These are phyloP conservation scores for Termitomyces sp. DNA, from an alignment of 768 basidiomycete species.

Conservation along the genomic window DNA sequence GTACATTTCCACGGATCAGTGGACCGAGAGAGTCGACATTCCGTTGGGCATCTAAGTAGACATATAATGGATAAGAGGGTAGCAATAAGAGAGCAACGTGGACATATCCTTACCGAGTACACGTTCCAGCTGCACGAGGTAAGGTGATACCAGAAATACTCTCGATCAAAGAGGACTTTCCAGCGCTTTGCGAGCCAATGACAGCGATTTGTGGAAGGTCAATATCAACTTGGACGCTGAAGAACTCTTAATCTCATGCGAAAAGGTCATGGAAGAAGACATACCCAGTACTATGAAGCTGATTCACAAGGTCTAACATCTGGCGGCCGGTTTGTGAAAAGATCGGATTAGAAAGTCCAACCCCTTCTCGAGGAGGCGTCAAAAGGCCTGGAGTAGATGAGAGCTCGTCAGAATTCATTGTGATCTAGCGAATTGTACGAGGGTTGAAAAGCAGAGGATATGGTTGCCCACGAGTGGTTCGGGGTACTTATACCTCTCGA, in stretches of 20 bases:
- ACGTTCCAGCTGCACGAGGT: conserved; percentile 70
- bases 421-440: not conserved
- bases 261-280: not conserved
- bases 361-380: conserved; percentile 34
- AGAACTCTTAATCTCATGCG: not conserved
- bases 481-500: not conserved
- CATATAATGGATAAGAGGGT: not conserved
- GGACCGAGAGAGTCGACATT: conserved; percentile 47
- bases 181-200: conserved; percentile 69
- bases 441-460: not conserved
- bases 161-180: conserved; percentile 77
- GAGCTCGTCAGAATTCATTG: not conserved
- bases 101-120: conserved; percentile 52
- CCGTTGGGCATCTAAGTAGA: conserved; percentile 47
- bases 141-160: conserved; percentile 71
- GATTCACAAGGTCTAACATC: conserved; percentile 54
- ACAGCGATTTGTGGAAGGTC: conserved; percentile 74
- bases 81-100: not conserved
- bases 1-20: conserved; percentile 43
- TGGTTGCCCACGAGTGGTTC: not conserved
- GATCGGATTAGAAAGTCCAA: conserved; percentile 46
- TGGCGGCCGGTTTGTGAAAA: conserved; percentile 34
- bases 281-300: conserved; percentile 54
- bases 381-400: not conserved
- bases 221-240: conserved; percentile 69